Conservation (phyloP, 139 green algal genomes). For the Tetradesmus lagerheimii region DNA sequence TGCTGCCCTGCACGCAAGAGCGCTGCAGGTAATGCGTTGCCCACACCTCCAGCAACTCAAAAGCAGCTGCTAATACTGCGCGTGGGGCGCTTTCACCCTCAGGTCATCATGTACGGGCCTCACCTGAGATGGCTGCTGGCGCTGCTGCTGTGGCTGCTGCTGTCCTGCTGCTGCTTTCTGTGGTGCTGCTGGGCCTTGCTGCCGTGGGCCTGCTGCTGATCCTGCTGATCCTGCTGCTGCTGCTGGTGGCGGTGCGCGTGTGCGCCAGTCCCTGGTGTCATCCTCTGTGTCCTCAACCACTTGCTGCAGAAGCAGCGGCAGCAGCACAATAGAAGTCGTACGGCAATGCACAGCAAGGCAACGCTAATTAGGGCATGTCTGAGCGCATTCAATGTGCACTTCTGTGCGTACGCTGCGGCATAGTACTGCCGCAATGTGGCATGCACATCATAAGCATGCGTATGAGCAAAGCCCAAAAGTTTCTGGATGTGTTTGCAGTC, state of each 20-base stretch:
- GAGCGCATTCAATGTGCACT: too few relatives aligned
- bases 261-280: conserved; percentile 81
- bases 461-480: too few relatives aligned
- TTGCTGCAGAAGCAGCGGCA: conserved; percentile 26
- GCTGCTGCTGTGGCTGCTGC: conserved; percentile 36
- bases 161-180: conserved; percentile 34
- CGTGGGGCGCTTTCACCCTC: neutral
- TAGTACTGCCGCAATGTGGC: neutral
- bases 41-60: too few relatives aligned
- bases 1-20: too few relatives aligned
- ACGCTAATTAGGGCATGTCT: neutral
- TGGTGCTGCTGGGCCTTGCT: conserved; percentile 13
- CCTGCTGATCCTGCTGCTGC: conserved; percentile 16
- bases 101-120: neutral
- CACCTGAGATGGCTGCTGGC: conserved; percentile 46
- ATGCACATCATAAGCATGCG: too few relatives aligned
- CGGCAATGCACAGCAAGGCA: neutral
- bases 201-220: neutral
- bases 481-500: neutral
- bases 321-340: neutral
- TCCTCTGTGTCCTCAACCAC: conserved; percentile 61
- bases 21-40: too few relatives aligned
- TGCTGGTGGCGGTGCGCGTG: conserved; percentile 46
- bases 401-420: neutral
- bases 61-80: neutral